A percentile compares a stretch with the other conserved stretches of the same genome.
Evolutionary conservation across 225 moss, liverwort and hornwort genomes (phyloP).

Genomic region (Sphagnum contortum): DNA sequence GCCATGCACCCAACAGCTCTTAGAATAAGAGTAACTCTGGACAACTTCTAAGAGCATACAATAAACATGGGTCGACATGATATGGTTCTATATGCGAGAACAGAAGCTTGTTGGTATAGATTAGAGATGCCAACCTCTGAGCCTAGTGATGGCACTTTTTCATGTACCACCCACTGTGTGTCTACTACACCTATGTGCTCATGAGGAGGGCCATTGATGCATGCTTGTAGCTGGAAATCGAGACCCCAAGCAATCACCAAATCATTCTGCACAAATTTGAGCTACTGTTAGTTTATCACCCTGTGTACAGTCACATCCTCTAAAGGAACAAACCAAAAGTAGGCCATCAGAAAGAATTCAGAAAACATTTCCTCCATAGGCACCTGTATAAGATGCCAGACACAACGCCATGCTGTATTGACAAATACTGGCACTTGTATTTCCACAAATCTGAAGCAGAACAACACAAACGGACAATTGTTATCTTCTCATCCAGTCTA

Average conservation of each 20-base stretch:
- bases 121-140: constrained; percentile 24
- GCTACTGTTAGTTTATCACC: too few relatives aligned
- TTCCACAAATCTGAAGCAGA: constrained; percentile 45
- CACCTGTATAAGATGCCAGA: constrained; percentile 68
- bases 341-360: too few relatives aligned
- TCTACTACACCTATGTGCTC: constrained; percentile 65
- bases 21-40: neutral
- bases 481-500: too few relatives aligned
- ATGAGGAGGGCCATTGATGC: constrained; percentile 47
- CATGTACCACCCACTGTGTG: constrained; percentile 54
- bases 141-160: constrained; percentile 46
- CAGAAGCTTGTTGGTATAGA: neutral
- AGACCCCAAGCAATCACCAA: constrained; percentile 65
- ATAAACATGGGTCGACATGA: neutral
- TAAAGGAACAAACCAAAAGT: too few relatives aligned
- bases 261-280: constrained; percentile 36
- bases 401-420: constrained; percentile 58
- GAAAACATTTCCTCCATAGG: too few relatives aligned
- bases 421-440: constrained; percentile 61
- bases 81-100: neutral
- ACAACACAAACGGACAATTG: neutral
- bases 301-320: too few relatives aligned
- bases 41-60: neutral
- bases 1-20: neutral
- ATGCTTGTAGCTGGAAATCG: constrained; percentile 52